Base-by-base conservation (phyloP, 2,329 filamentous ascomycete species). In the Aspergillus ochraceoroseus region DNA sequence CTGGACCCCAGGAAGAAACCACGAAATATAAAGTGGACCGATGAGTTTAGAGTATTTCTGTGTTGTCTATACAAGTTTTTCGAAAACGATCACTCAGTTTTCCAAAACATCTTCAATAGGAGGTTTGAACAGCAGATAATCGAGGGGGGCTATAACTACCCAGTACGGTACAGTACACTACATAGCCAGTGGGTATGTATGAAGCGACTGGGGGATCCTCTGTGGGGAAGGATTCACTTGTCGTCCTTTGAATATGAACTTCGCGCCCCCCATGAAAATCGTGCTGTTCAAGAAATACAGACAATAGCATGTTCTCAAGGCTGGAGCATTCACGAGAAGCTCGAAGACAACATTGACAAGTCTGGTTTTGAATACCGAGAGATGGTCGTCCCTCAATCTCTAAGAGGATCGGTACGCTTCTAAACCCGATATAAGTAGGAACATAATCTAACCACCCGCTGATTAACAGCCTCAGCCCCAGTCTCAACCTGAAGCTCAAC, bases 1-100 rank as follows among this genome's bases (percentile, higher is more conserved):
- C 18, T 39, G 2, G 26, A 39, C 11, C 22, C 17, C 8, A 9
- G 20, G 1, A 15, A 6, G 15, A 11, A 11, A 7, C 4, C 2
- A 2, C 29, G 28, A 9, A 12, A 7, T 8, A 20, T 39, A 6
- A 4, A n/a, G n/a, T 39, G 37, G 37, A 27, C 26, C 13, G 37
- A 32, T 7, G 32, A 50, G 7, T 39, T 52, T 7, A 45, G 50
- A 0, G 18, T 54, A 5, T 34, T 58, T 0, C 41, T 59, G 1
- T 63, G 60, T 11, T 59, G 53, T 7, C 23, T 59, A 0, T 52
- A 40, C 7, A 38, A 52, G 3, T 61, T 59, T 19, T 62, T 58
- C 15, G 13, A 42, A 4, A 32, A 31, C 5, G 35, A 45, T 2
- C 13, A 19, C 1, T 18, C 13, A 1, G 40, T 39, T 0, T 57